Evolutionary conservation across 2,329 filamentous ascomycete genomes (phyloP), one percentile per base, ranked within the genome.

Genomic region (Pestalotiopsis sp.): DNA sequence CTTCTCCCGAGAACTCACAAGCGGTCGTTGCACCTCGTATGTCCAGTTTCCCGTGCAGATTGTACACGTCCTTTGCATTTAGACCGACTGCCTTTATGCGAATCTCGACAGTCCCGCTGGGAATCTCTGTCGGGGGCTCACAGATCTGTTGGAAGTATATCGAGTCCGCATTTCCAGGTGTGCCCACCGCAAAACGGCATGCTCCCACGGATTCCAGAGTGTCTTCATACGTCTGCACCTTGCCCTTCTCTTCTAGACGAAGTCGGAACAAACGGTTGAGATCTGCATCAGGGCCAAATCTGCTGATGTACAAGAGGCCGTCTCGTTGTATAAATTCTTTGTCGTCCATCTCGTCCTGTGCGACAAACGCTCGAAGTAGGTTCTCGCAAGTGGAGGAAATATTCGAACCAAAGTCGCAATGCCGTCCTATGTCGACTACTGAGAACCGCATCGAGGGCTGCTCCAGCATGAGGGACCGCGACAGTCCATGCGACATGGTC

Each of bases 61-160:
- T 60, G 59, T 69, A 69, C 4, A 70, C 27, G 52, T 73, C 72
- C 58, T 73, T 73, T 5, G 72, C 72, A 45, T 73, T 73, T 4
- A 73, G 20, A 20, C 72, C 65, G 56, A 73, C 68, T 25, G 69
- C 66, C 38, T 70, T 67, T 14, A 71, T 65, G 11, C 39, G 13
- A 7, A 72, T 23, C 3, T 69, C 67, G 6, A 72, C 62, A 20
- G 14, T 67, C 4, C 60, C 69, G 2, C 12, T 11, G 57, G 57
- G 67, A n/a, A 27, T 56, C n/a, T 17, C 17, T 9, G 13, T 31
- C 5, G 27, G 7, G 5, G 66, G 61, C 23, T 68, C 52, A 6
- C 17, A 4, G 2, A 31, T 20, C 62, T 68, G 52, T 57, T 66
- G 38, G 61, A 68, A 71, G 36, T 71, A 61, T 2, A 71, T 14